A percentile compares a stretch with the other conserved stretches of the same genome.
Conservation (phyloP, 352 stramenopile genomes). For the Thalassiosira exigua region DNA sequence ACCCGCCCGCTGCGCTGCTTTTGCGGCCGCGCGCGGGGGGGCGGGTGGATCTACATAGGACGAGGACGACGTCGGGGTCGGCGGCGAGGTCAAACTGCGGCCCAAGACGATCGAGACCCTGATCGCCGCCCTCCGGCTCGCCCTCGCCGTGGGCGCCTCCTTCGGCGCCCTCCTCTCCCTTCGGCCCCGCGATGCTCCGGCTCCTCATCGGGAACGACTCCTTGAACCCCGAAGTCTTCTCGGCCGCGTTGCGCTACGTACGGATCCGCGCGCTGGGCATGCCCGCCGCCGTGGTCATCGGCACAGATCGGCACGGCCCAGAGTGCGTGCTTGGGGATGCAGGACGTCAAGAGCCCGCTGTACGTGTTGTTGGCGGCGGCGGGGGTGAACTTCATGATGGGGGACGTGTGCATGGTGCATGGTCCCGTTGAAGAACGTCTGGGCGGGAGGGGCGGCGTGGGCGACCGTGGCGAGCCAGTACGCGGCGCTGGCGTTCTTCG, state of each 20-base stretch:
- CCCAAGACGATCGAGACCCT: no score
- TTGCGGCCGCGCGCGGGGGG: no score
- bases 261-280: slow-evolving; percentile 81
- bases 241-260: slow-evolving; percentile 75
- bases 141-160: slow-evolving; percentile 50
- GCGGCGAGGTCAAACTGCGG: no score
- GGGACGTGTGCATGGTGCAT: slow-evolving; percentile 72
- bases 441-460: slow-evolving; percentile 79
- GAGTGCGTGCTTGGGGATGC: slow-evolving; percentile 79
- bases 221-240: slow-evolving; percentile 67
- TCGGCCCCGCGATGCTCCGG: slow-evolving; percentile 46
- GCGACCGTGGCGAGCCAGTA: slow-evolving; percentile 81
- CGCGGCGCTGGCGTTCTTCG: slow-evolving; percentile 71
- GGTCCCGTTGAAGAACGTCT: slow-evolving; percentile 46
- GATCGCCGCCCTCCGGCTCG: slow-evolving; percentile 65
- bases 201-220: slow-evolving; percentile 72
- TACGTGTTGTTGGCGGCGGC: slow-evolving; percentile 73
- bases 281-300: slow-evolving; percentile 74
- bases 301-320: slow-evolving; percentile 78
- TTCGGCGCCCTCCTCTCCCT: no score
- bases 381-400: slow-evolving; percentile 77
- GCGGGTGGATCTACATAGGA: no score
- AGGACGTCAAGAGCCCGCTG: slow-evolving; percentile 76
- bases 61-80: no score
- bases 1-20: no score